phyloP scores from a whole-genome alignment of 805 yeast species.

The Danielozyma ontarioensis region DNA sequence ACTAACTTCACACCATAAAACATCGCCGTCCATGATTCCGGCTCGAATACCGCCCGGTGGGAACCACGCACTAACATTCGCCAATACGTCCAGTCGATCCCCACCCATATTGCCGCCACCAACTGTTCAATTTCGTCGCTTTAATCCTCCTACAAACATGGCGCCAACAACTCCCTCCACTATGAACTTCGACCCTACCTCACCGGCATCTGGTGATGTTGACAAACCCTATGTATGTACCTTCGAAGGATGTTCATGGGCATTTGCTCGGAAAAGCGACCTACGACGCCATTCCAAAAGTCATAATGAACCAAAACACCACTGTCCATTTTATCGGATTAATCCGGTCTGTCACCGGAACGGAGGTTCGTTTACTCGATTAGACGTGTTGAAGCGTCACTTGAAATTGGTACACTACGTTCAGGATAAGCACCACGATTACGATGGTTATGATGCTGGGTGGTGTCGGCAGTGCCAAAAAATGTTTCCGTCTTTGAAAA shows the following conservation, averaged over 20 bases:
- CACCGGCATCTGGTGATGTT: no score
- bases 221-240: conserved; percentile 37
- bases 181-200: no score
- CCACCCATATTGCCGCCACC: no score
- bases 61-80: no score
- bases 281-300: conserved; percentile 63
- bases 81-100: no score
- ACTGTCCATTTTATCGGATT: conserved; percentile 67
- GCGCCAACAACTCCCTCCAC: no score
- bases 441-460: conserved; percentile 47
- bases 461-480: conserved; percentile 63
- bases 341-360: conserved; percentile 72
- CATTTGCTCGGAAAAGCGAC: conserved; percentile 66
- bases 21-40: no score
- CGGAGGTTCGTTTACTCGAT: conserved; percentile 68
- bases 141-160: no score
- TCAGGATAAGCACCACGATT: conserved; percentile 34
- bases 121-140: no score
- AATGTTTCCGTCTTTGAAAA: conserved; percentile 48
- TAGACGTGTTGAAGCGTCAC: conserved; percentile 74
- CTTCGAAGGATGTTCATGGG: conserved; percentile 53
- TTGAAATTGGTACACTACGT: conserved; percentile 64
- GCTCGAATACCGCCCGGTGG: no score
- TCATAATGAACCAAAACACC: conserved; percentile 60
- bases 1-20: no score